These are phyloP conservation scores for Mycosarcoma maydis DNA, from an alignment of 1,284 basidiomycete species.

Conservation along the genomic window DNA sequence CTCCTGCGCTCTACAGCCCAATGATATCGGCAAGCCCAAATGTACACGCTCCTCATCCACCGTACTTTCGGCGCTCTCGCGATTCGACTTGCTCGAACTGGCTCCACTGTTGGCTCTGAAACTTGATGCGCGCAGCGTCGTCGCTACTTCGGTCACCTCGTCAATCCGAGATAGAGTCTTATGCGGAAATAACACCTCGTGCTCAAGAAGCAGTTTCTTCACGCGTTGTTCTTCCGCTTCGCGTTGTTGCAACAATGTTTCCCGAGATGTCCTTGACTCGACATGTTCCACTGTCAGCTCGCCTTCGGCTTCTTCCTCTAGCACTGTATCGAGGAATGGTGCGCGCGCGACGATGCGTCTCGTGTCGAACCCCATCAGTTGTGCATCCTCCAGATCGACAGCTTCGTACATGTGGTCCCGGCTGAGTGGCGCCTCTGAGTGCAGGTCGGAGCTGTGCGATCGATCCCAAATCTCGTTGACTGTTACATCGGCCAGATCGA, in stretches of 20 bases:
- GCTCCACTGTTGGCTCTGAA: too few relatives aligned
- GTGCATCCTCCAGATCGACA: background rate
- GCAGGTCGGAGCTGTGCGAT: too few relatives aligned
- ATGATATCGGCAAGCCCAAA: too few relatives aligned
- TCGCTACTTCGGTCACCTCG: constrained; percentile 23
- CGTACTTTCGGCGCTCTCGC: too few relatives aligned
- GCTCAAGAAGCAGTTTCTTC: constrained; percentile 8
- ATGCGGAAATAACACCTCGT: constrained; percentile 34
- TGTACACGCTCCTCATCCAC: too few relatives aligned
- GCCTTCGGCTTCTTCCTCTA: constrained; percentile 19
- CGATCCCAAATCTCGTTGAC: constrained; percentile 4
- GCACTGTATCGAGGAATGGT: constrained; percentile 31
- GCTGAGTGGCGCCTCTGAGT: too few relatives aligned
- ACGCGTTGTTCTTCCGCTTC: constrained; percentile 3
- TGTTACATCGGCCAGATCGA: constrained; percentile 21
- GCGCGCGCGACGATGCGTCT: constrained; percentile 16
- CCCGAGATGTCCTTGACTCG: too few relatives aligned
- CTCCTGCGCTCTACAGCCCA: too few relatives aligned
- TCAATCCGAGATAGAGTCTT: constrained; percentile 30
- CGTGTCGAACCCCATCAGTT: constrained; percentile 12
- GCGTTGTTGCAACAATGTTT: too few relatives aligned
- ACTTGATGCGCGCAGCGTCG: too few relatives aligned
- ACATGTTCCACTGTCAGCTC: too few relatives aligned
- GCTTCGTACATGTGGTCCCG: background rate
- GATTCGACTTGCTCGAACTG: too few relatives aligned